Evolutionary conservation across 352 stramenopile species (phyloP).

Genomic region (Pythium scleroteichum): DNA sequence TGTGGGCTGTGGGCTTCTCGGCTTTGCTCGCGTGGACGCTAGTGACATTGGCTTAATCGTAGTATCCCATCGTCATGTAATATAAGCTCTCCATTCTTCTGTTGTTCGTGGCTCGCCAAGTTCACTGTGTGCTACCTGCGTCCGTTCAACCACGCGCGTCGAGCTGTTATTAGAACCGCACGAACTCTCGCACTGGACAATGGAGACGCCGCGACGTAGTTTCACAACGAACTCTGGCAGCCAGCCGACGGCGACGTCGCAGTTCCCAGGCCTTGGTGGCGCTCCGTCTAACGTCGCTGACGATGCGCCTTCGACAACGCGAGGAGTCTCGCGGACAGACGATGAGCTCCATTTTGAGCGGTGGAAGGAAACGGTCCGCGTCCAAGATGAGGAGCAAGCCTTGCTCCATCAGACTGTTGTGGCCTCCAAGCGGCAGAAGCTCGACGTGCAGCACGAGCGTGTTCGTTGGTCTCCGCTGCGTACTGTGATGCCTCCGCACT

Average conservation of each 20-base stretch:
- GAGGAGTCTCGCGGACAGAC: slow-evolving; percentile 11
- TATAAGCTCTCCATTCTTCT: too few species aligned
- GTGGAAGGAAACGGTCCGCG: slow-evolving; percentile 40
- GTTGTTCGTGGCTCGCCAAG: too few species aligned
- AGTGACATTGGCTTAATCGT: neutral
- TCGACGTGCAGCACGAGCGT: slow-evolving; percentile 61
- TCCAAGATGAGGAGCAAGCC: slow-evolving; percentile 62
- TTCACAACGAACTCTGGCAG: neutral
- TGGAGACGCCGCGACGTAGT: slow-evolving; percentile 20
- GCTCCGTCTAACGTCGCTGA: neutral
- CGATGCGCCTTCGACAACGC: neutral
- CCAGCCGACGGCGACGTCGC: slow-evolving; percentile 4
- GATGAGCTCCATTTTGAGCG: slow-evolving; percentile 32
- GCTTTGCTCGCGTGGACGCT: slow-evolving; percentile 8
- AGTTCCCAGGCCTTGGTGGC: slow-evolving; percentile 24
- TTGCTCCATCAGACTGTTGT: slow-evolving; percentile 74
- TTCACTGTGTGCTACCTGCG: too few species aligned
- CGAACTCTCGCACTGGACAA: neutral
- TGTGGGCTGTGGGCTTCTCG: slow-evolving; percentile 9
- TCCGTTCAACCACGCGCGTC: too few species aligned
- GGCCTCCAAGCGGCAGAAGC: slow-evolving; percentile 60
- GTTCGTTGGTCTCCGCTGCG: slow-evolving; percentile 24
- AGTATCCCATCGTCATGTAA: too few species aligned
- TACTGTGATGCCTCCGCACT: neutral
- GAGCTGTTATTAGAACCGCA: neutral